Conservation (phyloP, 1,139 yeast species). For the Candida frijolesensis region DNA sequence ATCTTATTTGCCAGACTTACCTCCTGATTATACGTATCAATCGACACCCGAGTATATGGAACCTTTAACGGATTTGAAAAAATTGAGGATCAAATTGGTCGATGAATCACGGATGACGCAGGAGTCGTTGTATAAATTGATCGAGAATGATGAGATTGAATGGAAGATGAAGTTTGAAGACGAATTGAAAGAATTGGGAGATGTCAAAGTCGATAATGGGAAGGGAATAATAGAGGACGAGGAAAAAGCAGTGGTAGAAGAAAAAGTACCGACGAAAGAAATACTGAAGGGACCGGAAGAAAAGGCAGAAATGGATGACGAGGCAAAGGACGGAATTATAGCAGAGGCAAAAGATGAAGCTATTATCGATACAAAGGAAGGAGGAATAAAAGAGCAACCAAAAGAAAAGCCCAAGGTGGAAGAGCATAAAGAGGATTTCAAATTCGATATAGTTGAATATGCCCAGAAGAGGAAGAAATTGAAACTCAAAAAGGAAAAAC, state of each 20-base stretch:
- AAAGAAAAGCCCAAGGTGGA: conserved; percentile 4
- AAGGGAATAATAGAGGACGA: conserved; percentile 15
- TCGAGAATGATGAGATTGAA: conserved; percentile 43
- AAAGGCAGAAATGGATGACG: conserved; percentile 13
- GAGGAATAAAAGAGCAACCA: neutral
- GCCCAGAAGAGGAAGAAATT: conserved; percentile 48
- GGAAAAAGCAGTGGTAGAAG: neutral
- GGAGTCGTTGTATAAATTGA: conserved; percentile 64
- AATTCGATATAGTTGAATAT: conserved; percentile 58
- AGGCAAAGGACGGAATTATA: conserved; percentile 5
- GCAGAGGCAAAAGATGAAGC: conserved; percentile 18
- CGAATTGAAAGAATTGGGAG: conserved; percentile 21
- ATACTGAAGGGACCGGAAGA: neutral
- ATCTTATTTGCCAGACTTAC: conserved; percentile 77
- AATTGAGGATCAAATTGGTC: conserved; percentile 68
- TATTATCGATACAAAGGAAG: conserved; percentile 11
- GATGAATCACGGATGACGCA: conserved; percentile 83
- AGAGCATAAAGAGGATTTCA: conserved; percentile 17
- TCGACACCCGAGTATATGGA: conserved; percentile 69
- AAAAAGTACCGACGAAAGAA: conserved; percentile 1
- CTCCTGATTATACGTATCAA: conserved; percentile 90
- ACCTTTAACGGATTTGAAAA: conserved; percentile 70
- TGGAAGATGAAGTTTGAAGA: conserved; percentile 34
- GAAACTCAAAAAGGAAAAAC: conserved; percentile 21
- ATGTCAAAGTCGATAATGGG: conserved; percentile 19